These are phyloP conservation scores for Paramecium caudatum DNA, from an alignment of 73 alveolate species.

Conservation along the genomic window DNA sequence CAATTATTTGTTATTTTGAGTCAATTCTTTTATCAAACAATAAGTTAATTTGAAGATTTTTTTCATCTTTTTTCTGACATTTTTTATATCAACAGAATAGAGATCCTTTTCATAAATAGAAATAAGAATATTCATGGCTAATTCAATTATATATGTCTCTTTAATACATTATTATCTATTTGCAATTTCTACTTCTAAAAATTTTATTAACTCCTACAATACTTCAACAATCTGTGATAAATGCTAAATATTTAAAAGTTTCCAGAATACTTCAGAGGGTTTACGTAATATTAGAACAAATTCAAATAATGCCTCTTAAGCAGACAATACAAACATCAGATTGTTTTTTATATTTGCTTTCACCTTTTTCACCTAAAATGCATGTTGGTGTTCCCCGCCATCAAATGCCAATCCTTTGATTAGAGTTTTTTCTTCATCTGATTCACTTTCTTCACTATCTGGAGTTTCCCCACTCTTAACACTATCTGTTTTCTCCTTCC, in stretches of 20 bases:
- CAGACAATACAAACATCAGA: slow-evolving; percentile 47
- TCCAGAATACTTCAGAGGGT: neutral
- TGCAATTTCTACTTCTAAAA: neutral
- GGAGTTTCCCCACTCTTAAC: too few relatives aligned
- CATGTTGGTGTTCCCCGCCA: slow-evolving; percentile 14
- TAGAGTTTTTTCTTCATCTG: neutral
- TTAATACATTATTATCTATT: slow-evolving; percentile 19
- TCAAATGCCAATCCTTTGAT: neutral
- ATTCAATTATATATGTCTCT: slow-evolving; percentile 45
- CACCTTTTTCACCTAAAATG: slow-evolving; percentile 26
- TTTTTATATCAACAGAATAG: slow-evolving; percentile 3
- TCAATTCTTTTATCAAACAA: slow-evolving; percentile 10
- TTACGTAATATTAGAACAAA: neutral
- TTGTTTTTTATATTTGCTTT: neutral
- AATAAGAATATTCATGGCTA: slow-evolving; percentile 5
- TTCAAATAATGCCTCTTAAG: slow-evolving; percentile 1
- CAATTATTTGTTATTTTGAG: slow-evolving; percentile 2
- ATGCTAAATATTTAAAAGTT: neutral
- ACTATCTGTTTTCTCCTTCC: slow-evolving; percentile 59
- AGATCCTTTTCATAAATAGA: slow-evolving; percentile 1
- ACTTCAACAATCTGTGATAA: slow-evolving; percentile 7
- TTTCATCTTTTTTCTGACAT: neutral
- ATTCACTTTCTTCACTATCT: neutral
- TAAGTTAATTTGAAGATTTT: slow-evolving; percentile 48
- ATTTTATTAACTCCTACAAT: neutral